Base-by-base conservation (phyloP, 352 stramenopile genomes). In the Phytophthora pisi region DNA sequence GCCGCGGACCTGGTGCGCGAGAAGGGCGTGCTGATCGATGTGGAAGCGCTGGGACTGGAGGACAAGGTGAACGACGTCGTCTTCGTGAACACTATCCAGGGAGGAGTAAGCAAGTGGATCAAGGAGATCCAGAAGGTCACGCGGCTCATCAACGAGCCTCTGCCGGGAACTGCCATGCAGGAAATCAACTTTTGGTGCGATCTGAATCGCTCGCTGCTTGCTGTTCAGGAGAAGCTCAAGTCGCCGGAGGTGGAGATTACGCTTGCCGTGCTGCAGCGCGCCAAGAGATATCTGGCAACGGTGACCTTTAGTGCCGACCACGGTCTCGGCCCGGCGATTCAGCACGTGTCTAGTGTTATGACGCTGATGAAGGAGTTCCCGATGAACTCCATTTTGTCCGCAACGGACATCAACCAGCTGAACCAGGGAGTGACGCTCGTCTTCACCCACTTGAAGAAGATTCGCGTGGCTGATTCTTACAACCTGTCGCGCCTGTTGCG, bases 111-210 rank as follows among this genome's bases (percentile, higher is more conserved):
- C 75, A 92, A 94, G 54, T 98, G 95, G 95, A 96, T 98, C 64
- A 97, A 96, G 68, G 95, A 98, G 68, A 98, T 98, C 47, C 93
- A 98, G 66, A 97, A 97, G 77, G 91, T 98, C 43, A 98, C 92
- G 11, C 79, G 85, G 9, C 78, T 98, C 3, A 84, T 96, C 26
- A 88, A 87, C 49, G 89, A 96, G 51, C 88, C 89, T n/a, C 64
- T 96, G n/a, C 78, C 87, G 15, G 91, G 91, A 16, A 96, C 86
- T 11, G 81, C 90, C 11, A 93, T 96, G 59, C 93, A 98, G 64
- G 96, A 98, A 67, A 96, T 98, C 47, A 97, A 98, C 69, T 98
- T 98, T 70, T 98, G 96, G 96, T 92, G 81, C 51, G 91, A 97
- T 68, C 76, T 98, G 42, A 89, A 97, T 52, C 84, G 92, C 34